Percentiles rank a stretch among this genome's conserved stretches.
phyloP scores from a whole-genome alignment of 768 basidiomycete genomes.

The Leccinum fibrillosum region DNA sequence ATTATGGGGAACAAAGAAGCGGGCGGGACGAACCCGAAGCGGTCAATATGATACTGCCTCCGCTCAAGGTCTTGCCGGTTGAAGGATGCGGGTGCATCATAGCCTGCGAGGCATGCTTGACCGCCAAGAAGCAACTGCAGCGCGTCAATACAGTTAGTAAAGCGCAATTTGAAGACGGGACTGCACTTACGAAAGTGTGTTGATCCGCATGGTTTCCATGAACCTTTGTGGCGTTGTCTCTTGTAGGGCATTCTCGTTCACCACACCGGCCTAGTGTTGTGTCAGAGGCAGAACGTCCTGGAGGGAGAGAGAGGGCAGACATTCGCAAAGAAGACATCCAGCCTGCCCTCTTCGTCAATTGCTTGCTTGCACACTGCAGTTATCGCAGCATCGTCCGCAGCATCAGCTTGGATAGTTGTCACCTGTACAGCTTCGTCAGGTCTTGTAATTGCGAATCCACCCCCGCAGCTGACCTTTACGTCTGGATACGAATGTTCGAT shows the following conservation, averaged over 20 bases:
- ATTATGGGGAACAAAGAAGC: neutral
- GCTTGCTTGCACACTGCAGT: constrained; percentile 66
- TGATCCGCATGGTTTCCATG: constrained; percentile 76
- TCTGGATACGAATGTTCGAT: constrained; percentile 68
- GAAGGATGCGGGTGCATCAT: constrained; percentile 70
- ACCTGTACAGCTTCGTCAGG: constrained; percentile 48
- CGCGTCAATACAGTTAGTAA: neutral
- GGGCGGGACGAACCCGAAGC: constrained; percentile 60
- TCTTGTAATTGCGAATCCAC: neutral
- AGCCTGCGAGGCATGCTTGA: constrained; percentile 81
- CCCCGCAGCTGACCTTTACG: constrained; percentile 56
- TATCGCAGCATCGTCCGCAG: constrained; percentile 73
- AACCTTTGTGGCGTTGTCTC: constrained; percentile 63
- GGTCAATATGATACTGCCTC: constrained; percentile 85
- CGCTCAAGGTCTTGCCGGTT: constrained; percentile 62
- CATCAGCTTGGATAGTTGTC: constrained; percentile 77
- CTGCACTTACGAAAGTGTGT: constrained; percentile 52
- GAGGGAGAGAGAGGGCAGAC: constrained; percentile 38
- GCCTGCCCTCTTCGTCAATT: constrained; percentile 73
- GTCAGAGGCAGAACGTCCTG: constrained; percentile 2
- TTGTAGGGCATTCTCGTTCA: constrained; percentile 40
- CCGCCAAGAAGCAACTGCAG: constrained; percentile 79
- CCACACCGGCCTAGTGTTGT: constrained; percentile 61
- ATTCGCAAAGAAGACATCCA: constrained; percentile 96
- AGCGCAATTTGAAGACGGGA: constrained; percentile 2